Evolutionary conservation across 2,329 filamentous ascomycete species (phyloP).

Genomic region (Verticillium tricorpus): DNA sequence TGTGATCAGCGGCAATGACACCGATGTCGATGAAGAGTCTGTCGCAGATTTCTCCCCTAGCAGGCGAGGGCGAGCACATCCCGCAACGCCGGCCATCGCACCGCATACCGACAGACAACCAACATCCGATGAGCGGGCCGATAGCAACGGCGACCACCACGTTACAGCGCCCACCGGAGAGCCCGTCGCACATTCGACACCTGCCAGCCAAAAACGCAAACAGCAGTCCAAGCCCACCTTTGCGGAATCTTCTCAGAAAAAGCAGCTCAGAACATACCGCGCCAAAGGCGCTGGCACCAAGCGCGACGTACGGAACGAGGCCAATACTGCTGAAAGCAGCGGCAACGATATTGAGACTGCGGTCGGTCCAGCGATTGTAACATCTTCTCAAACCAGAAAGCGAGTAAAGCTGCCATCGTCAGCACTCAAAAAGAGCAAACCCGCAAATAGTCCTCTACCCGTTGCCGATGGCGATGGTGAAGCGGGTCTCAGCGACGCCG

Average conservation of each 20-base stretch:
- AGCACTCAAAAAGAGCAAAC: neutral
- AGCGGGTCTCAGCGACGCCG: neutral
- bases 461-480: neutral
- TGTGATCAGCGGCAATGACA: neutral
- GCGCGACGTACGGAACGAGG: constrained; percentile 22
- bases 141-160: neutral
- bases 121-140: neutral
- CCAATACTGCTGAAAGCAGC: neutral
- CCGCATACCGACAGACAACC: neutral
- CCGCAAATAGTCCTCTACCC: neutral
- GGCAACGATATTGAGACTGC: neutral
- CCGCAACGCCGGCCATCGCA: neutral
- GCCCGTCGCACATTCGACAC: constrained; percentile 14
- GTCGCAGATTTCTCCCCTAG: neutral
- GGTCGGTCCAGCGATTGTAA: neutral
- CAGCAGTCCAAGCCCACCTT: constrained; percentile 15
- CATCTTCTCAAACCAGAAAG: neutral
- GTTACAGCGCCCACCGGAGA: constrained; percentile 8
- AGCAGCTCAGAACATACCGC: constrained; percentile 9
- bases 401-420: neutral
- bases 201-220: neutral
- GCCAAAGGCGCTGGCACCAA: constrained; percentile 10
- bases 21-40: neutral
- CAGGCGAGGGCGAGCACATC: neutral
- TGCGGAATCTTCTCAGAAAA: constrained; percentile 12